Evolutionary conservation across 2,329 filamentous ascomycete genomes (phyloP).

Genomic region (Penicillium sp.): DNA sequence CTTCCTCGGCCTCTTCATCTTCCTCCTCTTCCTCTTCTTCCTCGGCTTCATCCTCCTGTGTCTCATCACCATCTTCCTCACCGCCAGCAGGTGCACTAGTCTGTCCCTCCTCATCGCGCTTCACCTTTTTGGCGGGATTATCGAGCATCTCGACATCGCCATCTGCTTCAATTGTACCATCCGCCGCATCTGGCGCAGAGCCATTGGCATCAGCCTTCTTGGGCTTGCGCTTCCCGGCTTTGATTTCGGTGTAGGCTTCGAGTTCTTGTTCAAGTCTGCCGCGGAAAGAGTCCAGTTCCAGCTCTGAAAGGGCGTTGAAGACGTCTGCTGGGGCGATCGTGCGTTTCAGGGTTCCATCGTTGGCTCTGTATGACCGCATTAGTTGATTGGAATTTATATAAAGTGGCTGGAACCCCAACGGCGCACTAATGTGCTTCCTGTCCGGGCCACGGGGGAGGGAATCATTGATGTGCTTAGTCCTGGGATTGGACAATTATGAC

Average conservation of each 20-base stretch:
- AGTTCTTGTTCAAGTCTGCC: slow-evolving; percentile 61
- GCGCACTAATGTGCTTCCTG: not conserved
- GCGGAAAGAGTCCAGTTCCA: slow-evolving; percentile 63
- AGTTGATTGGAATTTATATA: not conserved
- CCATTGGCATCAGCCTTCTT: slow-evolving; percentile 49
- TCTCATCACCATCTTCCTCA: slow-evolving; percentile 19
- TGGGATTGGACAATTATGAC: no score
- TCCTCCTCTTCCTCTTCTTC: slow-evolving; percentile 26
- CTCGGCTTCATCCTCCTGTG: slow-evolving; percentile 29
- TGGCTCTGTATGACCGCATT: slow-evolving; percentile 49
- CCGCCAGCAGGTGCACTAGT: not conserved
- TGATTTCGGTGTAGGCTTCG: slow-evolving; percentile 48
- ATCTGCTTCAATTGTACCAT: slow-evolving; percentile 11
- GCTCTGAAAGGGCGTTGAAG: slow-evolving; percentile 59
- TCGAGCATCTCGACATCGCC: slow-evolving; percentile 23
- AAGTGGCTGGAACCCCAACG: not conserved
- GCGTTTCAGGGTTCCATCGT: slow-evolving; percentile 63
- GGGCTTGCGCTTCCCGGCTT: slow-evolving; percentile 46
- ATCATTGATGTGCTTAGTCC: no score
- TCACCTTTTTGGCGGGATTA: slow-evolving; percentile 27
- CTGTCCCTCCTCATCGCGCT: slow-evolving; percentile 20
- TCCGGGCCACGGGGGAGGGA: not conserved
- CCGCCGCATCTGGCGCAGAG: slow-evolving; percentile 5
- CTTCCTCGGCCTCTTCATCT: slow-evolving; percentile 24
- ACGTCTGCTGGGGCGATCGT: slow-evolving; percentile 64